Base-by-base conservation (phyloP, 1,139 yeast species). In the Debaryomyces nepalensis region DNA sequence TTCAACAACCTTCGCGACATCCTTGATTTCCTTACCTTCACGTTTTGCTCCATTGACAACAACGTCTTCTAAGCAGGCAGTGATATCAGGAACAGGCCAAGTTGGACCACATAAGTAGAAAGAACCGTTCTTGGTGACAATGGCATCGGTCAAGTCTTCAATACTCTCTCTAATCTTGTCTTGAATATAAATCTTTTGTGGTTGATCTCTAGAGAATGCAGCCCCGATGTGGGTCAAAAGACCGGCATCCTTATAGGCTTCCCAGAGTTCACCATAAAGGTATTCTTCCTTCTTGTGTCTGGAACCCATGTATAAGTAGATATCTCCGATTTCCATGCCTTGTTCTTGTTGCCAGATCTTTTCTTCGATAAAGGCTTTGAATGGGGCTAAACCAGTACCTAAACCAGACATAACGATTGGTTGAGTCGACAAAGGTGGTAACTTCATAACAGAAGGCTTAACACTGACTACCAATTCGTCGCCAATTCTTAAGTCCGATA, bases 81-180 rank as follows among this genome's bases (percentile, higher is more conserved):
- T 88, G 55, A 93, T 87, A 64, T 91, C 97, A 12, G 98, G 97
- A 56, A 93, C 98, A 21, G 99, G 99, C 99, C 99, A 93, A 2
- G 98, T 93, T 34, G 98, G 98, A 50, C 99, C 99, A 82, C 99
- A 93, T 61, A 93, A 77, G 70, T 93, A 93, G 79, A 93, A 91
- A 18, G 90, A 84, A 45, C 98, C 99, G 43, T 84, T 73, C 68
- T 90, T 79, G 47, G 72, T 70, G 37, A 85, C 85, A 64, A 91
- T 81, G 26, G 97, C 95, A 43, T 81, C 87, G 43, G 87, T 86
- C 65, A 93, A 77, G 27, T 79, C 84, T 44, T 74, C 78, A 57
- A 89, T 71, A 47, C 82, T 79, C 60, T 89, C 90, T 59, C 91
- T 80, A 61, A 93, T 91, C 64, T 86, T 84, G 66, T 93, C 97